Base-by-base conservation (phyloP, 371 early-diverging fungal genomes). In the Lichtheimia ramosa region DNA sequence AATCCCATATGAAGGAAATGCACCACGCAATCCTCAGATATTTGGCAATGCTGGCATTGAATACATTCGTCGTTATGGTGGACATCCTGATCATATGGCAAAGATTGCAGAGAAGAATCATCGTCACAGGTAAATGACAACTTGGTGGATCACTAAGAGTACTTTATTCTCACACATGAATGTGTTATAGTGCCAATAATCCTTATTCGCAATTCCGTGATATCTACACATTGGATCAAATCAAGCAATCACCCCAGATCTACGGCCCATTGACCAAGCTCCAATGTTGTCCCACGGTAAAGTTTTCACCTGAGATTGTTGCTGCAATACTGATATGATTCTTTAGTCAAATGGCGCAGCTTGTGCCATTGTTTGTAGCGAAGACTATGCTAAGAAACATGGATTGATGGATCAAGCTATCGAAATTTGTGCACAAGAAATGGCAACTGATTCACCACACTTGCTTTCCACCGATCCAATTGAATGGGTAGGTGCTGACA, bases 191-290 rank as follows among this genome's bases (percentile, higher is more conserved):
- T 48, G 75, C 87, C n/a, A 68, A 81, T 56, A 90, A 89, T 70
- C 91, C 91, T 21, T 92, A 92, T 74, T 83, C 90, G 27, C 92
- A 92, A 69, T 92, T 90, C 83, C 81, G 81, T 21, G 84, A 88
- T 53, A 72, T 84, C 50, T 87, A 86, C 61, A 81, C 86, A 1
- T 64, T 90, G 51, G 90, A 89, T 50, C 85, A 90, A 62, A 73
- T 90, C 24, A 70, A 78, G 15, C 68, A 86, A 56, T 88, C 91
- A 2, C 81, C 82, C 56, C 79, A 70, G 25, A 81, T 92, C 18
- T 88, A 82, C 70, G 89, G 88, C 12, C 89, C 90, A 4, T 59
- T 92, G 46, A 90, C 90, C 34, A 86, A 85, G 62, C 78, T 90
- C 20, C 90, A 90, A 68, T 92, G 92, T 77, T 89, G 89, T 59